These are phyloP conservation scores for Diplodia mutila DNA, from an alignment of 2,329 filamentous ascomycete genomes.

Conservation along the genomic window DNA sequence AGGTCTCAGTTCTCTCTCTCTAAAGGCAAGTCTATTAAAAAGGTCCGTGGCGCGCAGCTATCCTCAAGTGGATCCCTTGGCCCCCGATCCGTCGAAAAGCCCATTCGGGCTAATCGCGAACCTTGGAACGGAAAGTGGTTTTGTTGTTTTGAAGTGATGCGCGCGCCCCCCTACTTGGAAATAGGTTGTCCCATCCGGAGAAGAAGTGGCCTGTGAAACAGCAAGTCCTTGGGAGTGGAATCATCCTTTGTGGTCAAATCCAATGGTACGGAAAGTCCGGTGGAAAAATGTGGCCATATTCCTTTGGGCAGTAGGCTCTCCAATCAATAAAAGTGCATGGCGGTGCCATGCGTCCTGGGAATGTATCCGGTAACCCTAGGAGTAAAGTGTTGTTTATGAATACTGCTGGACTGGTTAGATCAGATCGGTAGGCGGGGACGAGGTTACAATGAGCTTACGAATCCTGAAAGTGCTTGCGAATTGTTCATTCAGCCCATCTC, in stretches of 20 bases:
- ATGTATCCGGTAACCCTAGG: constrained; percentile 15
- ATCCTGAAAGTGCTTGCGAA: constrained; percentile 6
- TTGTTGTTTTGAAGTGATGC: not conserved
- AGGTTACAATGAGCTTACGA: constrained; percentile 16
- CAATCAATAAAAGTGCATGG: constrained; percentile 22
- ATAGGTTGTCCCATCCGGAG: constrained; percentile 8
- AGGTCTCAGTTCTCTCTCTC: not conserved
- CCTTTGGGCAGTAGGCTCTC: constrained; percentile 17
- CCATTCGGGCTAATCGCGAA: not conserved
- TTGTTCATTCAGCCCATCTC: constrained; percentile 39
- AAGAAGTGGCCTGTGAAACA: constrained; percentile 2
- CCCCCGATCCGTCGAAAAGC: not conserved
- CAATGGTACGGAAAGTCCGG: constrained; percentile 12
- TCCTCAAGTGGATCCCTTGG: not conserved
- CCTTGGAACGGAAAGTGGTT: not conserved
- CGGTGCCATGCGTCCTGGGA: constrained; percentile 22
- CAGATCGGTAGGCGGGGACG: not conserved
- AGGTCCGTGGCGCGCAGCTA: not conserved
- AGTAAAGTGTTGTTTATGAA: constrained; percentile 4
- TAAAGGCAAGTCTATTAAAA: not conserved
- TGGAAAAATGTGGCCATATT: constrained; percentile 18
- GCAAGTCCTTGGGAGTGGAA: constrained; percentile 8
- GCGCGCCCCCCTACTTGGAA: constrained; percentile 15
- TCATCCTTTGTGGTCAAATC: constrained; percentile 15
- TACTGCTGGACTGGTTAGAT: not conserved